phyloP scores from a whole-genome alignment of 768 basidiomycete species.

The Coprinellus aureogranulatus region DNA sequence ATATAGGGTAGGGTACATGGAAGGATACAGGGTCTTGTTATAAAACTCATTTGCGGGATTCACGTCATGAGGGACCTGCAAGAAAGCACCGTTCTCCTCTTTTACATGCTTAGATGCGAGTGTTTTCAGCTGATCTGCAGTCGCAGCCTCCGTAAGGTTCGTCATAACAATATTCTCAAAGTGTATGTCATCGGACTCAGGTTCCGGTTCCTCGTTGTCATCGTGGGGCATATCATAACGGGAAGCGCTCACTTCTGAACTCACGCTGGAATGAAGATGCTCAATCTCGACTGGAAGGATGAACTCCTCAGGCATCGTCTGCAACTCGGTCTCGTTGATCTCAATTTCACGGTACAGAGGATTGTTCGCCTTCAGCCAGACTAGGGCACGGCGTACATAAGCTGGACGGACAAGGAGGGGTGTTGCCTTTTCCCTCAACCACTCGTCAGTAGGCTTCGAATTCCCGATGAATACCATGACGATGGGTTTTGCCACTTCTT shows the following conservation, averaged over 20 bases:
- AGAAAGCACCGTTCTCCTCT: neutral
- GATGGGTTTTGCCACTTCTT: slow-evolving; percentile 32
- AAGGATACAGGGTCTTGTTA: slow-evolving; percentile 35
- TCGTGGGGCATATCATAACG: neutral
- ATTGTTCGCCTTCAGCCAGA: slow-evolving; percentile 37
- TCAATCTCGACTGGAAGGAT: neutral
- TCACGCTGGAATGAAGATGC: neutral
- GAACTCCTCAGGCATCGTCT: slow-evolving; percentile 13
- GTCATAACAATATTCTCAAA: neutral
- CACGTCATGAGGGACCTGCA: neutral
- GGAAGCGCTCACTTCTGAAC: neutral
- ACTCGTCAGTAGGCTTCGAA: slow-evolving; percentile 18
- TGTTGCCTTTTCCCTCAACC: slow-evolving; percentile 31
- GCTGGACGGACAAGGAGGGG: slow-evolving; percentile 30
- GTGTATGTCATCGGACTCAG: neutral
- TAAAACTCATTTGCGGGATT: neutral
- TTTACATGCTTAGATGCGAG: slow-evolving; percentile 2
- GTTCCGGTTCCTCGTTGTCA: neutral
- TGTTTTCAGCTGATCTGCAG: neutral
- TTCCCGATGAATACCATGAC: slow-evolving; percentile 41
- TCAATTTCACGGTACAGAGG: slow-evolving; percentile 27
- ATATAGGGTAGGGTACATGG: slow-evolving; percentile 42
- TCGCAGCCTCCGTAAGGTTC: neutral
- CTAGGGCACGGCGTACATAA: slow-evolving; percentile 29
- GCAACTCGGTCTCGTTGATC: slow-evolving; percentile 21